Evolutionary conservation across 768 basidiomycete species (phyloP).

Genomic region (Hygrophoropsis aurantiaca): DNA sequence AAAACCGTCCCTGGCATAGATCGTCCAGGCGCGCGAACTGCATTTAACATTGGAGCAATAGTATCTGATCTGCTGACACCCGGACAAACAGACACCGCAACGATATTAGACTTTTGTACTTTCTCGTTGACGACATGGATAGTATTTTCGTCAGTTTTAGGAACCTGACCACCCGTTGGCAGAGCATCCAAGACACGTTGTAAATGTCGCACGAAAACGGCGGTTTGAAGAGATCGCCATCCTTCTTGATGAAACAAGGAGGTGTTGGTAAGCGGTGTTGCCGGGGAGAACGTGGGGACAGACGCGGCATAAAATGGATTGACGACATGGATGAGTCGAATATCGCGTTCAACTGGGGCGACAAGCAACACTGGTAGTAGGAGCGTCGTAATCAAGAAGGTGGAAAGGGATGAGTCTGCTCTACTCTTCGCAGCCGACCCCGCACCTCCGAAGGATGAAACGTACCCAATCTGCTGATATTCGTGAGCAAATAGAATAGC

Average conservation of each 20-base stretch:
- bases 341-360: slow-evolving; percentile 84
- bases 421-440: slow-evolving; percentile 37
- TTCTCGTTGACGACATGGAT: slow-evolving; percentile 40
- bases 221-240: slow-evolving; percentile 57
- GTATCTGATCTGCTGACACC: slow-evolving; percentile 76
- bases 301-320: slow-evolving; percentile 92
- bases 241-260: slow-evolving; percentile 59
- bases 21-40: slow-evolving; percentile 25
- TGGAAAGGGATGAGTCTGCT: slow-evolving; percentile 56
- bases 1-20: slow-evolving; percentile 46
- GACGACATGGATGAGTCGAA: slow-evolving; percentile 83
- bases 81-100: slow-evolving; percentile 71
- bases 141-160: slow-evolving; percentile 33
- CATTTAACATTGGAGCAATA: slow-evolving; percentile 43
- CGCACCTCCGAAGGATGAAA: slow-evolving; percentile 31
- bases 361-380: slow-evolving; percentile 79
- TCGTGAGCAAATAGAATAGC: slow-evolving; percentile 80
- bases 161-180: slow-evolving; percentile 57
- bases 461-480: slow-evolving; percentile 61
- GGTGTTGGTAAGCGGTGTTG: slow-evolving; percentile 22
- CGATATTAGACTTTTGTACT: slow-evolving; percentile 68
- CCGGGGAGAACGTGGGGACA: slow-evolving; percentile 40
- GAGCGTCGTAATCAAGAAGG: slow-evolving; percentile 77
- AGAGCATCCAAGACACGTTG: slow-evolving; percentile 85
- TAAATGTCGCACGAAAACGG: slow-evolving; percentile 72